Conservation (phyloP, 768 basidiomycete genomes). For the Coprinopsis sp. region DNA sequence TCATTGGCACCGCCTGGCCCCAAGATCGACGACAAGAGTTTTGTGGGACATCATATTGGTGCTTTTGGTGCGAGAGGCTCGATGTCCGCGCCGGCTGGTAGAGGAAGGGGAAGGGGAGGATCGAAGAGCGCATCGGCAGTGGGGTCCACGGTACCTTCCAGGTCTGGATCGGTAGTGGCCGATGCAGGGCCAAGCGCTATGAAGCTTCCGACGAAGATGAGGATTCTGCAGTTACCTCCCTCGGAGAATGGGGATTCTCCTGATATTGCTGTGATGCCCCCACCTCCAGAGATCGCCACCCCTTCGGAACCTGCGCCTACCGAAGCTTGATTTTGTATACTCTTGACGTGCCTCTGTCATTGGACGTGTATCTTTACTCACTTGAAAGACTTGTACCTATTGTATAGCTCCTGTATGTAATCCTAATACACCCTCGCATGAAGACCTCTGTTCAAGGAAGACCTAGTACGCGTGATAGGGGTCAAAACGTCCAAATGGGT, state of each 20-base stretch:
- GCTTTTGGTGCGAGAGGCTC: slow-evolving; percentile 29
- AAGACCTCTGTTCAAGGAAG: too few species aligned
- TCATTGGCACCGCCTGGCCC: slow-evolving; percentile 30
- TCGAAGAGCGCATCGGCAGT: slow-evolving; percentile 37
- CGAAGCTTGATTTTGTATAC: too few species aligned
- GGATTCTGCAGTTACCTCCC: slow-evolving; percentile 51
- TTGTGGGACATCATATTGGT: slow-evolving; percentile 31
- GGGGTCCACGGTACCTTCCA: slow-evolving; percentile 51
- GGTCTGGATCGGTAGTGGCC: slow-evolving; percentile 49
- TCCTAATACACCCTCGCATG: background rate
- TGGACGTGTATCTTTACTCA: background rate
- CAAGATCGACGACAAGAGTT: slow-evolving; percentile 15
- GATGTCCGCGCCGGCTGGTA: slow-evolving; percentile 41
- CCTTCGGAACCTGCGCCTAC: too few species aligned
- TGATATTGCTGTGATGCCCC: too few species aligned
- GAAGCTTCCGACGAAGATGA: slow-evolving; percentile 62
- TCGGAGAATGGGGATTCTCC: slow-evolving; percentile 50
- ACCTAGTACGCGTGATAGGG: background rate
- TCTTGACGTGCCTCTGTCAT: background rate
- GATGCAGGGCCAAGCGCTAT: slow-evolving; percentile 35
- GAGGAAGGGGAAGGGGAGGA: slow-evolving; percentile 34
- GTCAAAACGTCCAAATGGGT: background rate
- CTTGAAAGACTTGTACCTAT: too few species aligned
- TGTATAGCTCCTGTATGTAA: background rate
- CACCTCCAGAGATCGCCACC: slow-evolving; percentile 8